Conservation (phyloP, 2,329 filamentous ascomycete genomes). For the Monilinia fructicola region DNA sequence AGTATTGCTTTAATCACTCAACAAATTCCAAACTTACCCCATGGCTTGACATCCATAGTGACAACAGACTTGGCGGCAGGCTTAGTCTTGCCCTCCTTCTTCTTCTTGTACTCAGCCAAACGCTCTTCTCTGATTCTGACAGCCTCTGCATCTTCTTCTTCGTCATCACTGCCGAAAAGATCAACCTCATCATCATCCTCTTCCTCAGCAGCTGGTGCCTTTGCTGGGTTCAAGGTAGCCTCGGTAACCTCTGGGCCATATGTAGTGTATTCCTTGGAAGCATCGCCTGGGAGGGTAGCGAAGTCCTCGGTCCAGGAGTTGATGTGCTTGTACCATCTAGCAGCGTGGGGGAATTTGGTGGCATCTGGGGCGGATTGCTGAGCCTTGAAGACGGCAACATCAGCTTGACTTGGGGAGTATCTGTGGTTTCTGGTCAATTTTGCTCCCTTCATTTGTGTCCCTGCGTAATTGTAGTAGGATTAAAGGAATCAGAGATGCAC, state of each 20-base stretch:
- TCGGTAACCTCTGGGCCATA: slow-evolving; percentile 85
- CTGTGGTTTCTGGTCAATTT: slow-evolving; percentile 42
- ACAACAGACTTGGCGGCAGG: slow-evolving; percentile 92
- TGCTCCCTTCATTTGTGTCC: slow-evolving; percentile 23
- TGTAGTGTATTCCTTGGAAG: slow-evolving; percentile 80
- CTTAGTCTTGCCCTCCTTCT: slow-evolving; percentile 95
- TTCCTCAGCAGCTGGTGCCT: slow-evolving; percentile 70
- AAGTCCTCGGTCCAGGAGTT: slow-evolving; percentile 91
- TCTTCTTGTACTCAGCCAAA: slow-evolving; percentile 90
- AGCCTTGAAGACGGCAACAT: slow-evolving; percentile 93
- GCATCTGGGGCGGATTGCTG: slow-evolving; percentile 72
- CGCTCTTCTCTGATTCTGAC: slow-evolving; percentile 82
- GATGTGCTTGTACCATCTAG: slow-evolving; percentile 99
- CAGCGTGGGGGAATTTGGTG: slow-evolving; percentile 88
- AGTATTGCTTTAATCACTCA: slow-evolving; percentile 12
- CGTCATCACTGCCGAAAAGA: slow-evolving; percentile 89
- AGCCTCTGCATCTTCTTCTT: slow-evolving; percentile 91
- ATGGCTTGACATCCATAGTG: slow-evolving; percentile 95
- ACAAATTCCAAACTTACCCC: slow-evolving; percentile 63
- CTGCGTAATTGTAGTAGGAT: slow-evolving; percentile 28
- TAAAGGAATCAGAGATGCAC: slow-evolving; percentile 69
- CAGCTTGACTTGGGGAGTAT: slow-evolving; percentile 77
- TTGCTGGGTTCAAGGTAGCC: slow-evolving; percentile 80
- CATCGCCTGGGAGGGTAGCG: slow-evolving; percentile 83
- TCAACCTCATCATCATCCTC: slow-evolving; percentile 88